phyloP scores from a whole-genome alignment of 2,329 filamentous ascomycete species.

The Penicillium nordicum region DNA sequence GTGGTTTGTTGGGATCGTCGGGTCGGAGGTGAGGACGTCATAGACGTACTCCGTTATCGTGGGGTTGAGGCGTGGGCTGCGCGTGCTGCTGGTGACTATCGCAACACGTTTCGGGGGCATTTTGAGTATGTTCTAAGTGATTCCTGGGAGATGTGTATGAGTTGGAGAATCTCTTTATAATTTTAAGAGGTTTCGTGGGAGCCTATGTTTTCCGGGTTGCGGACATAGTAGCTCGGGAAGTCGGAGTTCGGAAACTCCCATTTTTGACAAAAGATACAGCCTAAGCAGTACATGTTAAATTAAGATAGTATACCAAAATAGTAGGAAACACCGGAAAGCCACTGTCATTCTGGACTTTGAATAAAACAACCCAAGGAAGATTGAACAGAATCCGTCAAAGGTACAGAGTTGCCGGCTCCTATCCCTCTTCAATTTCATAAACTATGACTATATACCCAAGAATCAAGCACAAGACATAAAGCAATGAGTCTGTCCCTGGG shows the following conservation, averaged over 20 bases:
- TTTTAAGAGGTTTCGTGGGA: not conserved
- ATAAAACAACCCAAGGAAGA: not conserved
- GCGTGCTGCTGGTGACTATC: conserved; percentile 37
- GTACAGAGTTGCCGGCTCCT: not conserved
- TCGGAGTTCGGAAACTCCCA: not conserved
- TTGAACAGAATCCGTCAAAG: not conserved
- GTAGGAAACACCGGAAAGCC: not conserved
- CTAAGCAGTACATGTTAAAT: not conserved
- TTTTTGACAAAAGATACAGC: not conserved
- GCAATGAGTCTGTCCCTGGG: conserved; percentile 11
- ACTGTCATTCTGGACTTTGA: not conserved
- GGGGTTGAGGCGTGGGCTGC: conserved; percentile 35
- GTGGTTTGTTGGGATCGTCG: conserved; percentile 17
- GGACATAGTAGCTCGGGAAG: not conserved
- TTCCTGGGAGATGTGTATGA: not conserved
- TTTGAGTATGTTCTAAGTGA: not conserved
- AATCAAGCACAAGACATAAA: conserved; percentile 14
- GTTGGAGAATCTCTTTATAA: not conserved
- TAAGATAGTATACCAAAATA: not conserved
- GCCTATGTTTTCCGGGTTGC: not conserved
- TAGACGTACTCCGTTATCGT: conserved; percentile 34
- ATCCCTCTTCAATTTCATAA: not conserved
- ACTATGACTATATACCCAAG: not conserved
- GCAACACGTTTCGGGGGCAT: conserved; percentile 31
- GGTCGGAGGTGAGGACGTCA: conserved; percentile 21